Percentiles rank a stretch among this genome's conserved stretches.
Conservation (phyloP, 768 basidiomycete species). For the Leccinum longicurvipes region DNA sequence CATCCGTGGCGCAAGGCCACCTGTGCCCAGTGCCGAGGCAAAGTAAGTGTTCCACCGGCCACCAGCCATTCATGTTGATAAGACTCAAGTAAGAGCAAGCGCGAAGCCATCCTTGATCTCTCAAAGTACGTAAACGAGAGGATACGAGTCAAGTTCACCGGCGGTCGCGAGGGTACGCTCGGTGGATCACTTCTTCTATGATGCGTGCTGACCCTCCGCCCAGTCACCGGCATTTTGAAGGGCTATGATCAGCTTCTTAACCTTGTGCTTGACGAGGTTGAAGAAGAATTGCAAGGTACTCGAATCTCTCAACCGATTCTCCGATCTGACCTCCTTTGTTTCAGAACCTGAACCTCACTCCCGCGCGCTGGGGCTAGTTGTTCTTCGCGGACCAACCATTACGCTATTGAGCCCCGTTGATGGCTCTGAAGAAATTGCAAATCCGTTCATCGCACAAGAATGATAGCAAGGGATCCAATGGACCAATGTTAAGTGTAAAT, state of each 20-base stretch:
- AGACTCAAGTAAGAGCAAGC: conserved; percentile 45
- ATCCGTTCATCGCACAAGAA: conserved; percentile 79
- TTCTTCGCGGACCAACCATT: conserved; percentile 91
- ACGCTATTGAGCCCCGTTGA: conserved; percentile 93
- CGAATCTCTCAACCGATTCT: conserved; percentile 8
- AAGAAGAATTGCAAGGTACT: conserved; percentile 73
- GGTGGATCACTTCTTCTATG: background rate
- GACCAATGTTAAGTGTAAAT: background rate
- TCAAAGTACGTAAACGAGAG: conserved; percentile 90
- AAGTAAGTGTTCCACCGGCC: conserved; percentile 22
- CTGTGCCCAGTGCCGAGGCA: conserved; percentile 16
- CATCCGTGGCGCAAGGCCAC: conserved; percentile 18
- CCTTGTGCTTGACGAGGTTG: conserved; percentile 93
- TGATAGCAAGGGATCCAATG: conserved; percentile 17
- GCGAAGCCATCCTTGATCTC: conserved; percentile 94
- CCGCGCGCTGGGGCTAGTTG: conserved; percentile 77
- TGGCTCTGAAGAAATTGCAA: conserved; percentile 91
- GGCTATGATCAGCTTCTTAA: conserved; percentile 96
- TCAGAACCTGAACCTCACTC: conserved; percentile 62
- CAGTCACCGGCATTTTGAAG: conserved; percentile 90
- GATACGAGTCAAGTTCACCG: conserved; percentile 96
- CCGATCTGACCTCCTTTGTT: conserved; percentile 9
- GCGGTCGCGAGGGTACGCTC: conserved; percentile 83
- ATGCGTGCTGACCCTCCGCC: background rate
- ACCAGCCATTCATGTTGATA: conserved; percentile 25